phyloP scores from a whole-genome alignment of 768 basidiomycete genomes.

The Xanthoconium purpureum region DNA sequence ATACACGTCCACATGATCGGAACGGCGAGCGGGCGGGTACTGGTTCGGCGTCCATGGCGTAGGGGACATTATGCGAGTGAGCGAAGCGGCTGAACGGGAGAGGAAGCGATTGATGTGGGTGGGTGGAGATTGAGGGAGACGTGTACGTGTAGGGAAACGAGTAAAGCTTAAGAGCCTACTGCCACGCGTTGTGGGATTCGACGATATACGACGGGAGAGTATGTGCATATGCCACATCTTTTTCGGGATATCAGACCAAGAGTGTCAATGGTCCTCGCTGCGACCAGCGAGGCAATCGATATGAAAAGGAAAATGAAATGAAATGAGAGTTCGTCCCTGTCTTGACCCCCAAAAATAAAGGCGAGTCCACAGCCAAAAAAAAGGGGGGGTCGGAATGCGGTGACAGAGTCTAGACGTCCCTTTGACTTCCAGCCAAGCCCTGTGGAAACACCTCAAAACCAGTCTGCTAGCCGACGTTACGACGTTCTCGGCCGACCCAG shows the following conservation, averaged over 20 bases:
- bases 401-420: slow-evolving; percentile 9
- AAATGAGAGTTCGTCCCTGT: neutral
- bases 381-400: neutral
- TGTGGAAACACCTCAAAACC: neutral
- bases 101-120: neutral
- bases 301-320: slow-evolving; percentile 10
- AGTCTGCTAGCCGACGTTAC: neutral
- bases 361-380: neutral
- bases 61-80: slow-evolving; percentile 32
- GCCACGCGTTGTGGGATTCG: slow-evolving; percentile 20
- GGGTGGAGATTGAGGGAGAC: slow-evolving; percentile 6
- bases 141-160: slow-evolving; percentile 11
- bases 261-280: slow-evolving; percentile 31
- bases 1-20: slow-evolving; percentile 66
- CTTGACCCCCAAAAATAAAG: slow-evolving; percentile 6
- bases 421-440: neutral
- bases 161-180: slow-evolving; percentile 22
- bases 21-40: slow-evolving; percentile 66
- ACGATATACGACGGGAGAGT: slow-evolving; percentile 9
- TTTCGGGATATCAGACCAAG: slow-evolving; percentile 23
- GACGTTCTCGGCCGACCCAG: neutral
- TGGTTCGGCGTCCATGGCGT: slow-evolving; percentile 52
- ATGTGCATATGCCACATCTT: slow-evolving; percentile 17
- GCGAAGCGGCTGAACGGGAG: slow-evolving; percentile 6
- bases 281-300: slow-evolving; percentile 17